Percentiles rank a stretch among this genome's conserved stretches.
phyloP scores from a whole-genome alignment of 495 filamentous ascomycete species.

The Tetracladium setigerum region DNA sequence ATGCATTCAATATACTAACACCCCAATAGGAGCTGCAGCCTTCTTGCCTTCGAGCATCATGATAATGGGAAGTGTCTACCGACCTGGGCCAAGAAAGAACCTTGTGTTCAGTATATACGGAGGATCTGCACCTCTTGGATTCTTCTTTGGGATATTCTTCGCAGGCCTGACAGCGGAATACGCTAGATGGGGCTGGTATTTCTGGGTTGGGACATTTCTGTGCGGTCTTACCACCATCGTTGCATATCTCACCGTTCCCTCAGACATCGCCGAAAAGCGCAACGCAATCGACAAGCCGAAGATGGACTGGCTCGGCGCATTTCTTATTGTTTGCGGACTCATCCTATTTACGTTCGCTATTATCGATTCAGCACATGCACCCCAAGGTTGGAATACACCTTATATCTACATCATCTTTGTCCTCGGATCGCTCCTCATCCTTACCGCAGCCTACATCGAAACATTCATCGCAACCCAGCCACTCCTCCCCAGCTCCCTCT shows the following conservation, averaged over 20 bases:
- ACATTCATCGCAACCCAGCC: conserved; percentile 67
- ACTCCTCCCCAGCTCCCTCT: conserved; percentile 67
- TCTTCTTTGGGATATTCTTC: conserved; percentile 74
- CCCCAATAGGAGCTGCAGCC: conserved; percentile 52
- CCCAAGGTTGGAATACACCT: conserved; percentile 62
- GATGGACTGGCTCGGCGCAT: conserved; percentile 55
- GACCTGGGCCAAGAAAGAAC: conserved; percentile 82
- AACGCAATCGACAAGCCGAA: conserved; percentile 31
- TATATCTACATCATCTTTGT: conserved; percentile 60
- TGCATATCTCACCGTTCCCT: conserved; percentile 60
- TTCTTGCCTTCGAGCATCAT: conserved; percentile 73
- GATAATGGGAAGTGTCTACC: conserved; percentile 72
- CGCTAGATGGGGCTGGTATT: conserved; percentile 68
- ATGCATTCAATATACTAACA: too few species aligned
- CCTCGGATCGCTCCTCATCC: conserved; percentile 48
- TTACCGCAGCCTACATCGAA: conserved; percentile 61
- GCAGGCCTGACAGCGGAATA: conserved; percentile 63
- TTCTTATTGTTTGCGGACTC: conserved; percentile 56
- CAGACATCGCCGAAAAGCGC: conserved; percentile 45
- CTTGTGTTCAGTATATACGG: conserved; percentile 77
- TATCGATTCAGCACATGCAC: conserved; percentile 64
- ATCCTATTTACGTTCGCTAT: conserved; percentile 72
- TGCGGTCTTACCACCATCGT: conserved; percentile 39
- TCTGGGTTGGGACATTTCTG: conserved; percentile 60
- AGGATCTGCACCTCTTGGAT: conserved; percentile 67